These are phyloP conservation scores for Angomonas ambiguus DNA, from an alignment of 208 protist genomes.

Conservation along the genomic window DNA sequence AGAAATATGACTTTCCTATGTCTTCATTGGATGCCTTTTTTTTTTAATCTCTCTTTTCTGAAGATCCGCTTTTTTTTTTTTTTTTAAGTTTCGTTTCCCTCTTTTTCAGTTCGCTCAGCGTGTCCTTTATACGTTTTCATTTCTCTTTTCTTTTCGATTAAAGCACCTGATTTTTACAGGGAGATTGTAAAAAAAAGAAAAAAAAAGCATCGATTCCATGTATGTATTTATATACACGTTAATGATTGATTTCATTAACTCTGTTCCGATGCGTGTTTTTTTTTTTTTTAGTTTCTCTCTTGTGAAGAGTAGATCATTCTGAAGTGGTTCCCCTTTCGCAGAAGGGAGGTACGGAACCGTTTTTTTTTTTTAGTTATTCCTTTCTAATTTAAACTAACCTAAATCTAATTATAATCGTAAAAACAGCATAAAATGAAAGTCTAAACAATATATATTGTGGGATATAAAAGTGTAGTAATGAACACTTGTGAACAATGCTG, in stretches of 20 bases:
- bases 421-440: no score
- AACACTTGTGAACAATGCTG: no score
- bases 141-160: neutral
- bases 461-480: no score
- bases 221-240: no score
- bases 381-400: constrained; percentile 1
- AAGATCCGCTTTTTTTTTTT: neutral
- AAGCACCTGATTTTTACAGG: neutral
- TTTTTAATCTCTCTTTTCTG: neutral
- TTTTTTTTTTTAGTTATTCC: constrained; percentile 15
- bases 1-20: no score
- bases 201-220: constrained; percentile 13
- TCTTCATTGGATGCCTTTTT: no score
- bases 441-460: no score
- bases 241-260: neutral
- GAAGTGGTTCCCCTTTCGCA: no score
- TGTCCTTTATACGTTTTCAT: neutral
- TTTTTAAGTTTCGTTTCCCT: neutral
- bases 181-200: neutral
- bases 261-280: neutral
- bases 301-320: neutral
- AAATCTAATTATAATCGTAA: neutral
- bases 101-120: neutral
- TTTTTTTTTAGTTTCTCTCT: constrained; percentile 9
- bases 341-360: neutral